Percentiles rank a stretch among this genome's conserved stretches.
These are phyloP conservation scores for Besnoitia besnoiti DNA, from an alignment of 169 alveolate species.

Conservation along the genomic window DNA sequence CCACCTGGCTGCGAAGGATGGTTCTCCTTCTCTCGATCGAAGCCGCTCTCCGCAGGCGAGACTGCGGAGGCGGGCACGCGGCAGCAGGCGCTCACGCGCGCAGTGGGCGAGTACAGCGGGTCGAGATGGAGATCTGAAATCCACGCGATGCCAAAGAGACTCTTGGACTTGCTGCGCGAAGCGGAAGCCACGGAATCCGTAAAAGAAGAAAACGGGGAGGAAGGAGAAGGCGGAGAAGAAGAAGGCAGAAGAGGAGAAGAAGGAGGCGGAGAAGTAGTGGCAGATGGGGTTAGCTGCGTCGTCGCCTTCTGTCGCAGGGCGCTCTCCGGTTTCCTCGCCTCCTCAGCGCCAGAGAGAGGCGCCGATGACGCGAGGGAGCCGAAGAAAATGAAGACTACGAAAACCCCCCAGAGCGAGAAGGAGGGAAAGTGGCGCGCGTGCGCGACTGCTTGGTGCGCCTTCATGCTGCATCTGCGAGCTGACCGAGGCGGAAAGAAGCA, in stretches of 20 bases:
- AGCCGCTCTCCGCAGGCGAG: not conserved
- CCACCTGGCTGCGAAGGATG: not conserved
- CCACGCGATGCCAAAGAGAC: conserved; percentile 1
- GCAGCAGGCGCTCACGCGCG: not conserved
- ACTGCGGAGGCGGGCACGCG: not conserved
- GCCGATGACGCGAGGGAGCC: too few relatives aligned
- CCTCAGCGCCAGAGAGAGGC: too few relatives aligned
- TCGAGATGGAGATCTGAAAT: conserved; percentile 16
- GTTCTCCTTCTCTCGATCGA: not conserved
- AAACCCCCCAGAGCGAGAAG: too few relatives aligned
- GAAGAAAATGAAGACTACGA: too few relatives aligned
- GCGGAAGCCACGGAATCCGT: not conserved
- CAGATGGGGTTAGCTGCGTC: too few relatives aligned
- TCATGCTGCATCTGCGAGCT: too few relatives aligned
- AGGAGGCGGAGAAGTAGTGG: not conserved
- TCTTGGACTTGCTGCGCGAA: not conserved
- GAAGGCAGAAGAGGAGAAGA: not conserved
- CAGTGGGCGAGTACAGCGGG: conserved; percentile 3
- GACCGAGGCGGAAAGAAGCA: too few relatives aligned
- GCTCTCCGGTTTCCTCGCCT: too few relatives aligned
- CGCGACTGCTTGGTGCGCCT: too few relatives aligned
- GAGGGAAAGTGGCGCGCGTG: too few relatives aligned
- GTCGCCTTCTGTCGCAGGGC: too few relatives aligned
- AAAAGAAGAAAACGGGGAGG: not conserved
- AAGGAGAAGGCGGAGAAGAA: not conserved